phyloP scores from a whole-genome alignment of 78 protist genomes.

The Speleostelium caveatum region DNA sequence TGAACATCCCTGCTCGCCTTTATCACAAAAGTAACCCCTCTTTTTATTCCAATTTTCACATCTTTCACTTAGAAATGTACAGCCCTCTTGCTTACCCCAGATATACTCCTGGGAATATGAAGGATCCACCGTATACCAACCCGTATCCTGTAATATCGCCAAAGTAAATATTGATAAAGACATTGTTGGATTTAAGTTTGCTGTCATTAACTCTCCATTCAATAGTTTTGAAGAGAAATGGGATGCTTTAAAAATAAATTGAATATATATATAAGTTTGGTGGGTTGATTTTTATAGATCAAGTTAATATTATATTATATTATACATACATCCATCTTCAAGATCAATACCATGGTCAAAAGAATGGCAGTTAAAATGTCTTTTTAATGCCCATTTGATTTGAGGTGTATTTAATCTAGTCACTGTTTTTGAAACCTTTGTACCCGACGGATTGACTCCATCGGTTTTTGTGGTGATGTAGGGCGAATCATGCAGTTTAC shows the following conservation, averaged over 20 bases:
- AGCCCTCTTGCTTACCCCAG: conserved; percentile 18
- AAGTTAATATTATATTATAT: no score
- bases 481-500: neutral
- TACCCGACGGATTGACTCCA: neutral
- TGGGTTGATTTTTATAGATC: no score
- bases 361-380: neutral
- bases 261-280: no score
- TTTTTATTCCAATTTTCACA: conserved; percentile 6
- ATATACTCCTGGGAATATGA: neutral
- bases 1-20: conserved; percentile 1
- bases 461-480: neutral
- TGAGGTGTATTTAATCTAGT: neutral
- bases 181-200: neutral
- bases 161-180: neutral
- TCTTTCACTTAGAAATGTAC: neutral
- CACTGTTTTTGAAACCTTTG: neutral
- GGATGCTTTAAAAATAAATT: no score
- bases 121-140: conserved; percentile 24
- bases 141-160: conserved; percentile 39
- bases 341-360: neutral
- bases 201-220: conserved; percentile 26
- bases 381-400: neutral
- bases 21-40: conserved; percentile 3
- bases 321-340: no score
- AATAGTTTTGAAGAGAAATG: conserved; percentile 6